These are phyloP conservation scores for Solanum sitiens DNA, from an alignment of 257 asterid species.

Conservation along the genomic window DNA sequence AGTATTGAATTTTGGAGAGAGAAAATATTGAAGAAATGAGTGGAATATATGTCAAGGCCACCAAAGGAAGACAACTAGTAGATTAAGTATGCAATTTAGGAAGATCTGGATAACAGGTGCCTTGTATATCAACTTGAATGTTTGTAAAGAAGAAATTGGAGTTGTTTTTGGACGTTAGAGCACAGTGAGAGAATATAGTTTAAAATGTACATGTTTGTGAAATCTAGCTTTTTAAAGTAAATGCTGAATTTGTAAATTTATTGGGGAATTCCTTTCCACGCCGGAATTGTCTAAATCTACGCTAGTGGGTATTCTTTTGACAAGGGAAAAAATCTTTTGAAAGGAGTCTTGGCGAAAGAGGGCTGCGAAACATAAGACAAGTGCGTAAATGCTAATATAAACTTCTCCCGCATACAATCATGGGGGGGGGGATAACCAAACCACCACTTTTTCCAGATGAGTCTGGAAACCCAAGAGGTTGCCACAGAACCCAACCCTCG, in stretches of 20 bases:
- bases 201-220: too few species aligned
- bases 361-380: not conserved
- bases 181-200: too few species aligned
- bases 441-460: not conserved
- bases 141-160: not conserved
- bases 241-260: too few species aligned
- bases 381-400: not conserved
- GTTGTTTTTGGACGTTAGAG: too few species aligned
- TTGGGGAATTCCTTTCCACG: not conserved
- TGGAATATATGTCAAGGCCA: not conserved
- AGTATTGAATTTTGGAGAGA: not conserved
- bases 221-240: too few species aligned
- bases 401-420: not conserved
- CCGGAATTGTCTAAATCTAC: too few species aligned
- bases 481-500: not conserved
- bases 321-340: too few species aligned
- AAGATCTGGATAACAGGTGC: not conserved
- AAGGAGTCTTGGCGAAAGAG: not conserved
- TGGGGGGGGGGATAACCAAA: not conserved
- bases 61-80: not conserved
- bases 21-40: not conserved
- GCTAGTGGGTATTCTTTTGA: too few species aligned
- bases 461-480: not conserved
- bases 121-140: not conserved
- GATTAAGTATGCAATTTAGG: not conserved